Conservation (phyloP, 2,329 filamentous ascomycete genomes). For the Diplodia scrobiculata region DNA sequence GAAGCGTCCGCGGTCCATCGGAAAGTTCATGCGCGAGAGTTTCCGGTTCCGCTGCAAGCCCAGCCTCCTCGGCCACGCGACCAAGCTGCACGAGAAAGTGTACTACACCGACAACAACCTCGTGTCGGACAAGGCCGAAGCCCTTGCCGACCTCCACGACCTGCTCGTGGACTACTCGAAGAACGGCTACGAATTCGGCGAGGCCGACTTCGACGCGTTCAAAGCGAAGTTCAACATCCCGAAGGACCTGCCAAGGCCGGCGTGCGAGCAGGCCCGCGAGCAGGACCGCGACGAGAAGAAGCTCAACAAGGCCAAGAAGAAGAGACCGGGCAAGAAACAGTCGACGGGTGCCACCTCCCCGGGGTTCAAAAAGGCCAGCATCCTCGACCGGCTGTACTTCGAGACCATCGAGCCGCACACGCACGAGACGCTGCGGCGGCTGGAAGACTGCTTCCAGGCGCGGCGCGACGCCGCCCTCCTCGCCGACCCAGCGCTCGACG, state of each 20-base stretch:
- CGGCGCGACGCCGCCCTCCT: conserved; percentile 23
- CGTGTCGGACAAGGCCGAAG: conserved; percentile 34
- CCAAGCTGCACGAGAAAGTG: conserved; percentile 63
- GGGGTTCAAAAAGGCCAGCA: conserved; percentile 45
- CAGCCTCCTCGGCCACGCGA: conserved; percentile 64
- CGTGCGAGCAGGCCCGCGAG: conserved; percentile 42
- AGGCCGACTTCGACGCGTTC: conserved; percentile 51
- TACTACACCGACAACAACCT: conserved; percentile 55
- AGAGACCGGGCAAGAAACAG: background rate
- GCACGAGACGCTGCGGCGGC: conserved; percentile 36
- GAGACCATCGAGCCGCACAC: conserved; percentile 51
- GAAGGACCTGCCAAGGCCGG: conserved; percentile 51
- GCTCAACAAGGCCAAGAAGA: background rate
- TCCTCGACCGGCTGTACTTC: conserved; percentile 66
- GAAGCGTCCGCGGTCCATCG: conserved; percentile 37
- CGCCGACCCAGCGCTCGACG: conserved; percentile 28
- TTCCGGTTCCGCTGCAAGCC: conserved; percentile 62
- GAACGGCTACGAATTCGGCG: conserved; percentile 54
- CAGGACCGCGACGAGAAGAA: conserved; percentile 31
- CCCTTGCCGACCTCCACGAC: conserved; percentile 49
- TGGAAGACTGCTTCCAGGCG: conserved; percentile 37
- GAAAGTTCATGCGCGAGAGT: conserved; percentile 55
- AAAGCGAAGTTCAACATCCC: conserved; percentile 58
- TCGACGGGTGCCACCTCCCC: too few species aligned
- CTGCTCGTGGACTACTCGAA: conserved; percentile 51